Conservation (phyloP, 2,329 filamentous ascomycete species). For the Venturia oleaginea region DNA sequence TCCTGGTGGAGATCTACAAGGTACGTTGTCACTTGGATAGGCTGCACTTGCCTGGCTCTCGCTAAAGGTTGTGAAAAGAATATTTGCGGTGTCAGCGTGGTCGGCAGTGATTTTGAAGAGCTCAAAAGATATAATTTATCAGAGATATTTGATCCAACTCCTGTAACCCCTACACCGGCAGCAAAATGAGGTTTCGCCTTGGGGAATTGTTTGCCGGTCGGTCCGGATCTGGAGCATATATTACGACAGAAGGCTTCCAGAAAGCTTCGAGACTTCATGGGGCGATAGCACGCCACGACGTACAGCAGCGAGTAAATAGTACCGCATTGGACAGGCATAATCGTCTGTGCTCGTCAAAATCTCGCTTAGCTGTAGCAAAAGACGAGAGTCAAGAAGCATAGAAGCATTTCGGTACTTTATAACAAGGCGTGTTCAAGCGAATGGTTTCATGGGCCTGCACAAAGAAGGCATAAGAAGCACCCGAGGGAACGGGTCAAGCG, state of each 20-base stretch:
- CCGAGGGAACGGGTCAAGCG: background rate
- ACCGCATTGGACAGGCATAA: background rate
- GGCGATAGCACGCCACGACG: background rate
- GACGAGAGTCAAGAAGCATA: background rate
- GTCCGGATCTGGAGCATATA: background rate
- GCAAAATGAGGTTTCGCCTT: background rate
- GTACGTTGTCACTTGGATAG: conserved; percentile 35
- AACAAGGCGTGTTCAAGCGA: background rate
- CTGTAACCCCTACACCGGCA: background rate
- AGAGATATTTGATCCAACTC: conserved; percentile 49
- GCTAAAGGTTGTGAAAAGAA: conserved; percentile 39
- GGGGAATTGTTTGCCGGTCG: background rate
- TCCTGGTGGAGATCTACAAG: conserved; percentile 73
- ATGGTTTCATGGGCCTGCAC: background rate
- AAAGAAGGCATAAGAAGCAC: background rate
- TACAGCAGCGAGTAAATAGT: background rate
- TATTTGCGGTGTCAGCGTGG: conserved; percentile 70
- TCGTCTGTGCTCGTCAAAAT: background rate
- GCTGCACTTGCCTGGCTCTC: background rate
- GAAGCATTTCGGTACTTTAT: background rate
- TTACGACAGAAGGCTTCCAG: background rate
- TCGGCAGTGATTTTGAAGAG: conserved; percentile 62
- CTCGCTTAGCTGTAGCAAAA: background rate
- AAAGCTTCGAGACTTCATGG: background rate
- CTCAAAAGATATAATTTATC: conserved; percentile 72